These are phyloP conservation scores for Mycena haematopus DNA, from an alignment of 768 basidiomycete species.

Conservation along the genomic window DNA sequence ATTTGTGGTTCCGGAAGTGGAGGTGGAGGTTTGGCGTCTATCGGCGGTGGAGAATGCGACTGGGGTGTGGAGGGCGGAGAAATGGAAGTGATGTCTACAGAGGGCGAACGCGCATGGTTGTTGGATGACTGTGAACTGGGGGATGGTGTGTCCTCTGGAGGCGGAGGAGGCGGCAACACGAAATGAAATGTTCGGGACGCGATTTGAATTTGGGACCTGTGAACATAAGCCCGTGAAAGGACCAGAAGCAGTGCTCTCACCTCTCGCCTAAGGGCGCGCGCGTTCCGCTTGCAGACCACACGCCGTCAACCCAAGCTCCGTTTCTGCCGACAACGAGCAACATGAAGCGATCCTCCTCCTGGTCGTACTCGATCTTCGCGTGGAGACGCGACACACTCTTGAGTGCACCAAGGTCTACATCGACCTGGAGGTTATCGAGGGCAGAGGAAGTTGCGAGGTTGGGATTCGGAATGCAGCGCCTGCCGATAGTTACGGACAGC, in stretches of 20 bases:
- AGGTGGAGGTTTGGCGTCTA: slow-evolving; percentile 52
- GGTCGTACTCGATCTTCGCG: slow-evolving; percentile 94
- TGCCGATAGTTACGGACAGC: slow-evolving; percentile 91
- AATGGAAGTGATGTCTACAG: slow-evolving; percentile 81
- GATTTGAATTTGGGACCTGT: slow-evolving; percentile 94
- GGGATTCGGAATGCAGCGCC: slow-evolving; percentile 72
- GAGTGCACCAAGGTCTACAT: slow-evolving; percentile 92
- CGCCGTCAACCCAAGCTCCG: slow-evolving; percentile 97
- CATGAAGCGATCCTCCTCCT: slow-evolving; percentile 86
- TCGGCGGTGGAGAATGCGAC: slow-evolving; percentile 73
- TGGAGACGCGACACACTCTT: slow-evolving; percentile 98
- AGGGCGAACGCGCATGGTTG: slow-evolving; percentile 76
- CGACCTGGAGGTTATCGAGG: slow-evolving; percentile 64
- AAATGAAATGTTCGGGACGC: slow-evolving; percentile 97
- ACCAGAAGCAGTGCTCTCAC: slow-evolving; percentile 46
- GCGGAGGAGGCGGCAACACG: slow-evolving; percentile 87
- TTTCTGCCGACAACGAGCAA: slow-evolving; percentile 94
- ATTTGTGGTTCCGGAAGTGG: slow-evolving; percentile 56
- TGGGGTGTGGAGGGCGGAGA: slow-evolving; percentile 85
- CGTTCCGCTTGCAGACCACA: slow-evolving; percentile 91
- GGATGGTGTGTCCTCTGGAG: slow-evolving; percentile 81
- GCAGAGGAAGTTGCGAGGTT: slow-evolving; percentile 61
- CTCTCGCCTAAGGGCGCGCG: slow-evolving; percentile 85
- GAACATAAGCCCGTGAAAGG: slow-evolving; percentile 22
- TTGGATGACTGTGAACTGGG: slow-evolving; percentile 78